Percentiles rank a stretch among this genome's conserved stretches.
phyloP scores from a whole-genome alignment of 352 stramenopile genomes.

The Pythium pectinolyticum region DNA sequence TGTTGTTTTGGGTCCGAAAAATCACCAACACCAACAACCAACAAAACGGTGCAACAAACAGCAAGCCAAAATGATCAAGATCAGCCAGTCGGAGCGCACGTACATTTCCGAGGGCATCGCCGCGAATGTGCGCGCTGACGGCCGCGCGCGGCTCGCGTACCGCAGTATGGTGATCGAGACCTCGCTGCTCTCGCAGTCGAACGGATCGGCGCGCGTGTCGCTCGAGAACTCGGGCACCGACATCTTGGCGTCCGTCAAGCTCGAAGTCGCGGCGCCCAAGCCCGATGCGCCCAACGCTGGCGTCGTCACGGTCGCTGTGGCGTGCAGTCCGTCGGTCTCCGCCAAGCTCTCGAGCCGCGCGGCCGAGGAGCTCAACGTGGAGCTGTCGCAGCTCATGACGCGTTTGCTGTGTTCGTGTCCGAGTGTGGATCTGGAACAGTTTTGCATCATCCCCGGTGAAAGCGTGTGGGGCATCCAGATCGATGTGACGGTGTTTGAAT shows the following conservation, averaged over 20 bases:
- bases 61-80: conserved; percentile 56
- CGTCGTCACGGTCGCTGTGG: conserved; percentile 53
- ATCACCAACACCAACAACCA: conserved; percentile 2
- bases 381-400: conserved; percentile 80
- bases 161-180: conserved; percentile 66
- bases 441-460: conserved; percentile 70
- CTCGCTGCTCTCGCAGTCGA: conserved; percentile 71
- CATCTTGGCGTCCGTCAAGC: conserved; percentile 75
- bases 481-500: conserved; percentile 82
- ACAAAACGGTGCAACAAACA: no score
- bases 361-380: conserved; percentile 74
- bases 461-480: conserved; percentile 74
- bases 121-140: conserved; percentile 69
- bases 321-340: conserved; percentile 73
- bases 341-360: conserved; percentile 68
- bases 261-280: conserved; percentile 57
- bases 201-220: conserved; percentile 72
- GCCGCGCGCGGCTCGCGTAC: conserved; percentile 62
- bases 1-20: no score
- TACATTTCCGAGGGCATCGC: conserved; percentile 75
- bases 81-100: conserved; percentile 70
- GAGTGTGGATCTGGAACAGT: conserved; percentile 49
- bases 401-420: conserved; percentile 57
- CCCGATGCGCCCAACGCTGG: conserved; percentile 50
- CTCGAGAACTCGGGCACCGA: conserved; percentile 67